A percentile compares a stretch with the other conserved stretches of the same genome.
phyloP scores from a whole-genome alignment of 805 yeast genomes.

The Yarrowia yakushimensis region DNA sequence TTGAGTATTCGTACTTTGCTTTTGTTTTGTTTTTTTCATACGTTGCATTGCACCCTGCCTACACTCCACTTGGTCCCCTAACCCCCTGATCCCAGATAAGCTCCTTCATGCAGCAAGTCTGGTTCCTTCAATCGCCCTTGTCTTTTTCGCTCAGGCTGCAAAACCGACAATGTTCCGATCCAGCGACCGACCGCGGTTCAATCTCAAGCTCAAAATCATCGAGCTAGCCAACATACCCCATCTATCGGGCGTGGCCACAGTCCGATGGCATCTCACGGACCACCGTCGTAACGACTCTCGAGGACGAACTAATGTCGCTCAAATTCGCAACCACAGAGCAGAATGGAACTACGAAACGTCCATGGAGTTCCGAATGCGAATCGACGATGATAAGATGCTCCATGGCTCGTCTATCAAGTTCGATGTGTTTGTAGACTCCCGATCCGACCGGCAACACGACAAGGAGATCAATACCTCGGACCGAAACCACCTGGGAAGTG shows the following conservation, averaged over 20 bases:
- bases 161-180: background rate
- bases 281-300: conserved; percentile 42
- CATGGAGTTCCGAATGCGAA: conserved; percentile 43
- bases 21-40: no score
- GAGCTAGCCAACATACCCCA: conserved; percentile 86
- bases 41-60: no score
- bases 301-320: conserved; percentile 46
- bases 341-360: conserved; percentile 46
- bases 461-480: conserved; percentile 13
- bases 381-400: conserved; percentile 41
- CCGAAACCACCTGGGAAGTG: conserved; percentile 51
- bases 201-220: conserved; percentile 53
- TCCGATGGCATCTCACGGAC: conserved; percentile 62
- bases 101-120: conserved; percentile 12
- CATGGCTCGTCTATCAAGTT: conserved; percentile 41
- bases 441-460: conserved; percentile 41
- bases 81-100: conserved; percentile 11
- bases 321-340: conserved; percentile 52
- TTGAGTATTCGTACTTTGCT: no score
- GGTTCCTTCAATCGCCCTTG: background rate
- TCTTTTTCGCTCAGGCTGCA: background rate
- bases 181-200: conserved; percentile 41
- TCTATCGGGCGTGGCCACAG: conserved; percentile 60
- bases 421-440: conserved; percentile 45
- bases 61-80: background rate